Percentiles rank a stretch among this genome's conserved stretches.
Conservation (phyloP, 805 yeast species). For the Maudiozyma serrabonitensis region DNA sequence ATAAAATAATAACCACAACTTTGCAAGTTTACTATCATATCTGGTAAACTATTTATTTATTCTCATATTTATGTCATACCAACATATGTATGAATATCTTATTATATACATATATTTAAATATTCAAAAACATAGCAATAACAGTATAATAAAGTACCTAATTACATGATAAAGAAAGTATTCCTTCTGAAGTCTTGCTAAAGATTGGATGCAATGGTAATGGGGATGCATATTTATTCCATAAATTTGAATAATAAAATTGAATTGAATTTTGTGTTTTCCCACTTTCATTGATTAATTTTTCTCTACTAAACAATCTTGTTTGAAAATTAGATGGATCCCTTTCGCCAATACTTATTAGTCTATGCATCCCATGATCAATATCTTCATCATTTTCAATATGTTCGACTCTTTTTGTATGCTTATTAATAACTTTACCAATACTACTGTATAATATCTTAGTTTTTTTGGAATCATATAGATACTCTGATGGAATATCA, state of each 20-base stretch:
- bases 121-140: not conserved
- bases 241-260: not conserved
- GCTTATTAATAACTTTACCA: conserved; percentile 1
- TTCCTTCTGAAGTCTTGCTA: not conserved
- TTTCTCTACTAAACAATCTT: not conserved
- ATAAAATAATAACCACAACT: too few relatives aligned
- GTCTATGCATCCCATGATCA: conserved; percentile 1
- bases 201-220: not conserved
- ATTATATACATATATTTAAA: not conserved
- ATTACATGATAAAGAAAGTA: not conserved
- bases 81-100: too few relatives aligned
- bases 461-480: not conserved
- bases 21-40: too few relatives aligned
- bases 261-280: not conserved
- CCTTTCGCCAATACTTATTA: conserved; percentile 2
- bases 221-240: not conserved
- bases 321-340: conserved; percentile 1
- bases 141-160: not conserved
- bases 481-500: conserved; percentile 33
- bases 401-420: not conserved
- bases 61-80: too few relatives aligned
- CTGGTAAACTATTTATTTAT: too few relatives aligned
- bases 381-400: not conserved
- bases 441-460: not conserved
- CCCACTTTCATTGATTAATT: not conserved